phyloP scores from a whole-genome alignment of 2,329 filamentous ascomycete species.

The Phaeoacremonium minimum region DNA sequence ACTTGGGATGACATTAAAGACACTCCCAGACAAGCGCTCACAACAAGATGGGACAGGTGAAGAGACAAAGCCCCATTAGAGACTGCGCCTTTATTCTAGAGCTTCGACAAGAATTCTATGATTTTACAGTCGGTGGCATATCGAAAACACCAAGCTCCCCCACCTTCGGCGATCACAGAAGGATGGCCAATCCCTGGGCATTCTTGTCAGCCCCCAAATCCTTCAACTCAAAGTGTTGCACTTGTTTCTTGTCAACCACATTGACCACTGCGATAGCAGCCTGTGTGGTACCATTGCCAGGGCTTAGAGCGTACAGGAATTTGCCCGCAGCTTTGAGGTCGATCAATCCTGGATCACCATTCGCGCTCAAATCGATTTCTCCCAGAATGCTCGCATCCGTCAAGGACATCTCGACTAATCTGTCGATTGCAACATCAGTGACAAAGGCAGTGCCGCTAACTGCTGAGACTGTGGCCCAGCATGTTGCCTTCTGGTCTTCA shows the following conservation, averaged over 20 bases:
- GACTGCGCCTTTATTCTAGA: too few relatives aligned
- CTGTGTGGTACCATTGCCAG: constrained; percentile 40
- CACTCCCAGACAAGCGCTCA: too few relatives aligned
- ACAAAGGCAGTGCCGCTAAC: constrained; percentile 51
- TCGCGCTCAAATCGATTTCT: constrained; percentile 34
- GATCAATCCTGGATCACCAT: constrained; percentile 48
- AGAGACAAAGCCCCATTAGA: too few relatives aligned
- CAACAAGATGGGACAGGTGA: too few relatives aligned
- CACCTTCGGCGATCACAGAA: too few relatives aligned
- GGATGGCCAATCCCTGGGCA: constrained; percentile 24
- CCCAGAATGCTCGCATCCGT: constrained; percentile 40
- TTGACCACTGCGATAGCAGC: constrained; percentile 33
- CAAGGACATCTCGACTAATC: constrained; percentile 52
- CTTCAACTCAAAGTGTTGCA: constrained; percentile 25
- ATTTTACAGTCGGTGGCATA: too few relatives aligned
- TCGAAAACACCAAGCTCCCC: too few relatives aligned
- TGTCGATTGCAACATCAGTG: constrained; percentile 47
- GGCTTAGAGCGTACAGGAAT: constrained; percentile 54
- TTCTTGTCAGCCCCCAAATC: constrained; percentile 17
- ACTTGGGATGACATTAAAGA: too few relatives aligned
- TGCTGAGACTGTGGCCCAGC: constrained; percentile 50
- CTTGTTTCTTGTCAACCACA: constrained; percentile 17
- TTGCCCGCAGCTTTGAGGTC: constrained; percentile 48
- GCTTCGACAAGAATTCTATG: too few relatives aligned
- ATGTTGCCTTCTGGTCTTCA: constrained; percentile 48